Conservation (phyloP, 208 protist genomes). For the Borovskyia barvae region DNA sequence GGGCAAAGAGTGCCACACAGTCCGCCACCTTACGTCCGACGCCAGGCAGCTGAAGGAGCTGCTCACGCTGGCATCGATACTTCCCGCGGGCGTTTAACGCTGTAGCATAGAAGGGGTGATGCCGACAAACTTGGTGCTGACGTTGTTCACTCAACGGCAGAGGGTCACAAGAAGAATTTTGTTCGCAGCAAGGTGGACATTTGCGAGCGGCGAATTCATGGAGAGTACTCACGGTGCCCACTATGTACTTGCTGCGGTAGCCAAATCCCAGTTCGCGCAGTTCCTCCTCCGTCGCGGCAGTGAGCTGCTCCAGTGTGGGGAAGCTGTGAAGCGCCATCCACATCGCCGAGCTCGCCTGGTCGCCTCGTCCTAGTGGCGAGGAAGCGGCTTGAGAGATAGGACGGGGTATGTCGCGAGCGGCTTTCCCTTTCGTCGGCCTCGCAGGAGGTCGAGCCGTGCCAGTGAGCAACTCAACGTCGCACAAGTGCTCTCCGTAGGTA, state of each 20-base stretch:
- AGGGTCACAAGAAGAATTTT: not conserved
- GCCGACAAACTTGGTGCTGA: conserved; percentile 10
- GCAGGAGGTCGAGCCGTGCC: conserved; percentile 22
- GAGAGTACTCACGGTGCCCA: conserved; percentile 15
- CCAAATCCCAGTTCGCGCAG: conserved; percentile 59
- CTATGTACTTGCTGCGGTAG: conserved; percentile 74
- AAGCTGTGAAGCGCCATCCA: conserved; percentile 53
- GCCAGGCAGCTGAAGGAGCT: conserved; percentile 52
- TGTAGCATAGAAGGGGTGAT: conserved; percentile 47
- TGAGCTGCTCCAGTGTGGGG: conserved; percentile 46
- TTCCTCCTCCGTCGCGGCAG: conserved; percentile 22
- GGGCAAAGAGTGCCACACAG: conserved; percentile 77
- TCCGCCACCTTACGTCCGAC: conserved; percentile 86
- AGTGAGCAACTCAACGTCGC: conserved; percentile 34
- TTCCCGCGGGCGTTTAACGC: conserved; percentile 18
- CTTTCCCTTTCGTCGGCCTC: not conserved
- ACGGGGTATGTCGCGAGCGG: not conserved
- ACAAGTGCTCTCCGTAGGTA: conserved; percentile 53
- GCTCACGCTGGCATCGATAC: conserved; percentile 30
- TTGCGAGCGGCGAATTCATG: not conserved
- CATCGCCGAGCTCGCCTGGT: not conserved
- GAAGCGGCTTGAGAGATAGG: not conserved
- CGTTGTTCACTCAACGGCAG: not conserved
- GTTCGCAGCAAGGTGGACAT: not conserved
- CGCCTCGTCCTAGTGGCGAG: not conserved